Base-by-base conservation (phyloP, 768 basidiomycete genomes). In the Phanerochaete carnosa region DNA sequence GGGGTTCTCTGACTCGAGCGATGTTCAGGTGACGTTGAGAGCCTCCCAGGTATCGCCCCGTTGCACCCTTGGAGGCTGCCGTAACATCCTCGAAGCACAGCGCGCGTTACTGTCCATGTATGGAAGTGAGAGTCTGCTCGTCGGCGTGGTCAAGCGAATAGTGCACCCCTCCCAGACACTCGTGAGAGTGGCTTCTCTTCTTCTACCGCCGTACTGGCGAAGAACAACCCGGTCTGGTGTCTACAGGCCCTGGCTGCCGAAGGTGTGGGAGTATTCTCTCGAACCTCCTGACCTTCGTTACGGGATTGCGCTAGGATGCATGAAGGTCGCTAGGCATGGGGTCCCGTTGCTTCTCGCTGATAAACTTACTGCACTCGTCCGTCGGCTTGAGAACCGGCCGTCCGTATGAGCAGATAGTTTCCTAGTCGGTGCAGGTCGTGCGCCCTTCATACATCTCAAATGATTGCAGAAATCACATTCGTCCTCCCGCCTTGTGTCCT, bases 151-250 rank as follows among this genome's bases (percentile, higher is more conserved):
- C 5, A 54, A 50, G 37, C 50, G 58, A 53, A 43, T 15, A 19
- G 46, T 4, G 12, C 22, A 37, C 28, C 23, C 47, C 3, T 49
- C 49, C 16, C 32, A 16, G 26, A 16, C 58, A 53, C 37, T 26
- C 58, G 58, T 59, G 58, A 53, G 58, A 59, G 45, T 35, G 26
- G 37, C 33, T 29, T 35, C 35, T n/a, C 37, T 49, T 45, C 45
- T 45, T 23, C 13, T 53, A 16, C 46, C 59, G 39, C 32, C 49
- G 35, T 37, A 33, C 45, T 25, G 53, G 53, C 30, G 59, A 33
- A 22, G 43, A 28, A 8, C 45, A n/a, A 37, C 59, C 46, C 43
- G 54, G 5, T 22, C 19, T 45, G 50, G 39, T 39, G 33, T 26
- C 32, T 6, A 37, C 51, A 32, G 28, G 51, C 25, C 52, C 45